These are phyloP conservation scores for Ophiocordyceps robertsii DNA, from an alignment of 2,329 filamentous ascomycete species.

Conservation along the genomic window DNA sequence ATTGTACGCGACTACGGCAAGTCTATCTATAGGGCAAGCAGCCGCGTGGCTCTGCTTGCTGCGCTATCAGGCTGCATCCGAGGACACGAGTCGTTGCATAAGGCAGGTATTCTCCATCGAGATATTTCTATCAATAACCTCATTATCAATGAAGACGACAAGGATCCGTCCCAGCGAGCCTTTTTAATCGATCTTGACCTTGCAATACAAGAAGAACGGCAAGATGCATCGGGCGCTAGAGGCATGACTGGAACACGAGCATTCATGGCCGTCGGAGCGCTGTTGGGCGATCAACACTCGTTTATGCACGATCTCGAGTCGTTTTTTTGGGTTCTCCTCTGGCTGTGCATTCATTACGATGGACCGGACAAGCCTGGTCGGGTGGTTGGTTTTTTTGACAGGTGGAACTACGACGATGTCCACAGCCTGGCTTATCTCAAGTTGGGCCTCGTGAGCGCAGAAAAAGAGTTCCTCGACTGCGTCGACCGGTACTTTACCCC, in stretches of 20 bases:
- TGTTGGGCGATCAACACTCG: slow-evolving; percentile 26
- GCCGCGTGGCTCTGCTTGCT: too few relatives aligned
- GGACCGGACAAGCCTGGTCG: background rate
- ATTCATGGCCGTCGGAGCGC: slow-evolving; percentile 31
- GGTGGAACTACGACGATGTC: background rate
- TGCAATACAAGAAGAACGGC: slow-evolving; percentile 18
- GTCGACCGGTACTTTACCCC: background rate
- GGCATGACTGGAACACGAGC: slow-evolving; percentile 28
- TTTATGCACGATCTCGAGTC: slow-evolving; percentile 35
- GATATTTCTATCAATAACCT: too few relatives aligned
- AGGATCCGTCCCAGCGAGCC: slow-evolving; percentile 20
- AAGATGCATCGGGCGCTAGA: slow-evolving; percentile 20
- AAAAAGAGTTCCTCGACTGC: background rate
- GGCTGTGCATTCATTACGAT: slow-evolving; percentile 26
- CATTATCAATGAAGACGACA: slow-evolving; percentile 28
- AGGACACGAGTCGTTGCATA: too few relatives aligned
- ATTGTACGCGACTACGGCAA: too few relatives aligned
- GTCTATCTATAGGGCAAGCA: too few relatives aligned
- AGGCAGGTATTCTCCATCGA: too few relatives aligned
- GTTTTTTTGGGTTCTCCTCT: slow-evolving; percentile 35
- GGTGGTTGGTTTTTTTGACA: background rate
- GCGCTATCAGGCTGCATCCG: too few relatives aligned
- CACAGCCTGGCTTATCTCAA: background rate
- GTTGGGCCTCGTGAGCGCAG: background rate
- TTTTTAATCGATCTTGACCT: slow-evolving; percentile 30